Base-by-base conservation (phyloP, 768 basidiomycete genomes). In the Serendipita indica region DNA sequence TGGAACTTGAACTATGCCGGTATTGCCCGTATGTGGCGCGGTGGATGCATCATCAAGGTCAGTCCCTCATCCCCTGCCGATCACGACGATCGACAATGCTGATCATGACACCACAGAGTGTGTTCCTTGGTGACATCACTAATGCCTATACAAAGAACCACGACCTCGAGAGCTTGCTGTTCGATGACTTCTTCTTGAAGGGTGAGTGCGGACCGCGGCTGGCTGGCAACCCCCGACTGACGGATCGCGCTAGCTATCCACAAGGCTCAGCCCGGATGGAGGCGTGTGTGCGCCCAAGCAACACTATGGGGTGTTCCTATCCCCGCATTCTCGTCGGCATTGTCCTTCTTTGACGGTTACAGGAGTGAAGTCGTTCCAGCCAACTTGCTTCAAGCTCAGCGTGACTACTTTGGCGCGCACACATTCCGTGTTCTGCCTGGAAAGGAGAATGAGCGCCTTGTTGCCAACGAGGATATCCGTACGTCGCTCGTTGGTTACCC, bases 291-390 rank as follows among this genome's bases (percentile, higher is more conserved):
- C 65, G 96, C 96, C 57, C 96, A 98, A 72, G 88, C 89, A 61
- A 84, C 88, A 62, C 86, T 98, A 60, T 98, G 91, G 89, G 96
- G 96, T 69, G 92, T 96, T 69, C 89, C 96, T 62, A 86, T 90
- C 33, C 93, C 96, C 32, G 92, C 92, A n/a, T 91, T 92, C 77
- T 89, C 88, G 77, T 97, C 94, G 39, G 94, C 94, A 46, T 79
- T 97, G 52, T 89, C 94, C 61, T 99, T 98, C 84, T 96, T 94
- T 73, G 96, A 98, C 70, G 94, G 96, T 27, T 99, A 98, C 79
- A 80, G 94, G 71, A 93, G 91, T 68, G 94, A 92, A 65, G 76
- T 89, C 62, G 16, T 46, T 57, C 22, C 65, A 39, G 20, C 18
- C 34, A 62, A n/a, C 49, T 60, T 46, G 39, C 5, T 60, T 43